Conservation (phyloP, 768 basidiomycete genomes). For the Kwoniella sp. region DNA sequence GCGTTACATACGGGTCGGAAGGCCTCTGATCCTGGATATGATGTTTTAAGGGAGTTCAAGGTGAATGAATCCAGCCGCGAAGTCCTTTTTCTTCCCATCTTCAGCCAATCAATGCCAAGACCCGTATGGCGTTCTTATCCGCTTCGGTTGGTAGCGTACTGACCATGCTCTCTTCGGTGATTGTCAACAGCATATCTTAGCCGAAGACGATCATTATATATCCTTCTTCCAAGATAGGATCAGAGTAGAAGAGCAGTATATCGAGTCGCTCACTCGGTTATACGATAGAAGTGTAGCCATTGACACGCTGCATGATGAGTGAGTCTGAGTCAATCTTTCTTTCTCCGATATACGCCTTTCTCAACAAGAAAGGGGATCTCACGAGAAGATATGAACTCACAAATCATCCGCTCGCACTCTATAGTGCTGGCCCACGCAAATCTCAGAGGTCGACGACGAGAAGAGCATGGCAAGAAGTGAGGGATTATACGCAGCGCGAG, state of each 20-base stretch:
- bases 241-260: constrained; percentile 79
- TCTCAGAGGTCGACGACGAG: constrained; percentile 61
- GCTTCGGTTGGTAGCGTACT: not conserved
- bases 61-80: constrained; percentile 21
- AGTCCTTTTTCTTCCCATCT: not conserved
- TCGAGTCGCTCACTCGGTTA: constrained; percentile 72
- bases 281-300: constrained; percentile 71
- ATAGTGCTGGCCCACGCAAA: constrained; percentile 48
- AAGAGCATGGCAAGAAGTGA: constrained; percentile 77
- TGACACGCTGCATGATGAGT: constrained; percentile 71
- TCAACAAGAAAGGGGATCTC: no score
- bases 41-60: constrained; percentile 47
- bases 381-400: no score
- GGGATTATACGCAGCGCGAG: constrained; percentile 85
- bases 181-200: constrained; percentile 40
- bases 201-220: constrained; percentile 69
- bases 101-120: no score
- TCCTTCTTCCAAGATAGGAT: constrained; percentile 76
- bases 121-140: no score
- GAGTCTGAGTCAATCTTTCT: constrained; percentile 11
- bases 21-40: constrained; percentile 31
- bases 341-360: no score
- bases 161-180: not conserved
- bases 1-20: constrained; percentile 24
- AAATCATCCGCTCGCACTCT: no score